Evolutionary conservation across 2,329 filamentous ascomycete species (phyloP).

Genomic region (Fusarium camptoceras): DNA sequence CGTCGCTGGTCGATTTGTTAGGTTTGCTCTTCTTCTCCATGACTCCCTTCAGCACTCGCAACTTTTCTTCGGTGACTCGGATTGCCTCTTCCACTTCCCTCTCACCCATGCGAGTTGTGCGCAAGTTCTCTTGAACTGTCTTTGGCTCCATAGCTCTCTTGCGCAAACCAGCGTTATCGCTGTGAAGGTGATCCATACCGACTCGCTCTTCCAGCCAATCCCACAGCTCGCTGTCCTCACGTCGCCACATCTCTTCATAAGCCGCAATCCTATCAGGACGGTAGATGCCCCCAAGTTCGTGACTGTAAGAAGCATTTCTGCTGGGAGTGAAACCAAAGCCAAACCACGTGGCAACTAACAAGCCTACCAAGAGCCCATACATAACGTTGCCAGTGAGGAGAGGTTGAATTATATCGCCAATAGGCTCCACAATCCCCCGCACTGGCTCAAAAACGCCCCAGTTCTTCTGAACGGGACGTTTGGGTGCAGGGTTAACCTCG

Average conservation of each 20-base stretch:
- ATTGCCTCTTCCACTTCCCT: slow-evolving; percentile 84
- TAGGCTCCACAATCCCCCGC: slow-evolving; percentile 74
- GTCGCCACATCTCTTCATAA: slow-evolving; percentile 93
- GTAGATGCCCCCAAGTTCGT: slow-evolving; percentile 46
- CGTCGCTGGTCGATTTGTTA: slow-evolving; percentile 18
- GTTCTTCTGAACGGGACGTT: slow-evolving; percentile 59
- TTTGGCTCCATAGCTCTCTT: slow-evolving; percentile 65
- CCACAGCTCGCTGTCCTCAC: slow-evolving; percentile 91
- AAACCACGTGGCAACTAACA: slow-evolving; percentile 82
- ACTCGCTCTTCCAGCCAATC: slow-evolving; percentile 91
- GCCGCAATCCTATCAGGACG: slow-evolving; percentile 77
- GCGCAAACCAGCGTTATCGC: slow-evolving; percentile 51
- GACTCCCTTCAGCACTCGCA: slow-evolving; percentile 80
- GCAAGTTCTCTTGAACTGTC: slow-evolving; percentile 69
- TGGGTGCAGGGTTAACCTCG: slow-evolving; percentile 55
- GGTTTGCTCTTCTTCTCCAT: slow-evolving; percentile 61
- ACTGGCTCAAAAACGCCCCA: slow-evolving; percentile 90
- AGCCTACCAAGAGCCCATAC: slow-evolving; percentile 77
- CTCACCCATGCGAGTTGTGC: slow-evolving; percentile 73
- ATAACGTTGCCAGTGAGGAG: slow-evolving; percentile 82
- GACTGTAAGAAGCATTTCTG: slow-evolving; percentile 53
- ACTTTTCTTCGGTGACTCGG: slow-evolving; percentile 84
- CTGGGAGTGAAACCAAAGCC: slow-evolving; percentile 65
- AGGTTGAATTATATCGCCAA: slow-evolving; percentile 75
- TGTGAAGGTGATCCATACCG: slow-evolving; percentile 71